Percentiles rank a stretch among this genome's conserved stretches.
Conservation (phyloP, 2,329 filamentous ascomycete species). For the Ascochyta pisi region DNA sequence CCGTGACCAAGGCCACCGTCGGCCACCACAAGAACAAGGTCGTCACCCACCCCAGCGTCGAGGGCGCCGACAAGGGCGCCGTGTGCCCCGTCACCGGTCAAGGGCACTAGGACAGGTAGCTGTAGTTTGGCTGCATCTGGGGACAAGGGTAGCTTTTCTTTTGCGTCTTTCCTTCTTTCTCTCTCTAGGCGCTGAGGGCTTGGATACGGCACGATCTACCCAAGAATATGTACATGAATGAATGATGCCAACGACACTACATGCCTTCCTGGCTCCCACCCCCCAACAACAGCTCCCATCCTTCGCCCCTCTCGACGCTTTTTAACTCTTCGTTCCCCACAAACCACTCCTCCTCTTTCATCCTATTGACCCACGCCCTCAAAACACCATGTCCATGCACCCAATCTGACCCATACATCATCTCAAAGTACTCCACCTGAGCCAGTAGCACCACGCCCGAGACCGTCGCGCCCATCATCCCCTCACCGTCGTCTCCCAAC, state of each 20-base stretch:
- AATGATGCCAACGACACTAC: no score
- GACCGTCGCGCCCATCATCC: neutral
- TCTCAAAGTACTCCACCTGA: slow-evolving; percentile 10
- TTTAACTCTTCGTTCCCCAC: slow-evolving; percentile 13
- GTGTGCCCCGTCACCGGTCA: slow-evolving; percentile 54
- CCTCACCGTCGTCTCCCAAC: slow-evolving; percentile 12
- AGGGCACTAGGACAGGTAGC: slow-evolving; percentile 17
- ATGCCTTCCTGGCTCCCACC: no score
- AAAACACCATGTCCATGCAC: slow-evolving; percentile 22
- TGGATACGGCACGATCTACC: neutral
- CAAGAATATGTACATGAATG: no score
- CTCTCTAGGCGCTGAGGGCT: neutral
- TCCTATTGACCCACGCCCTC: slow-evolving; percentile 12
- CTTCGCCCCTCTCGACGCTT: slow-evolving; percentile 13
- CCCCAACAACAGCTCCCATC: slow-evolving; percentile 6
- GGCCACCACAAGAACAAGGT: slow-evolving; percentile 55
- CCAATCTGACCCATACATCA: slow-evolving; percentile 22
- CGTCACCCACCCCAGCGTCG: slow-evolving; percentile 50
- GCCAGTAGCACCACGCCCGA: no score
- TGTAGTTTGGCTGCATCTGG: neutral
- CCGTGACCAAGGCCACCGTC: slow-evolving; percentile 54
- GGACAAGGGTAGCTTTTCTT: neutral
- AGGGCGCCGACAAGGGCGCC: slow-evolving; percentile 44
- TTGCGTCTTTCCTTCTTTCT: no score
- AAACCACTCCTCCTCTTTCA: slow-evolving; percentile 20